Percentiles rank a stretch among this genome's conserved stretches.
These are phyloP conservation scores for Yamadazyma oceani DNA, from an alignment of 1,139 yeast species.

Conservation along the genomic window DNA sequence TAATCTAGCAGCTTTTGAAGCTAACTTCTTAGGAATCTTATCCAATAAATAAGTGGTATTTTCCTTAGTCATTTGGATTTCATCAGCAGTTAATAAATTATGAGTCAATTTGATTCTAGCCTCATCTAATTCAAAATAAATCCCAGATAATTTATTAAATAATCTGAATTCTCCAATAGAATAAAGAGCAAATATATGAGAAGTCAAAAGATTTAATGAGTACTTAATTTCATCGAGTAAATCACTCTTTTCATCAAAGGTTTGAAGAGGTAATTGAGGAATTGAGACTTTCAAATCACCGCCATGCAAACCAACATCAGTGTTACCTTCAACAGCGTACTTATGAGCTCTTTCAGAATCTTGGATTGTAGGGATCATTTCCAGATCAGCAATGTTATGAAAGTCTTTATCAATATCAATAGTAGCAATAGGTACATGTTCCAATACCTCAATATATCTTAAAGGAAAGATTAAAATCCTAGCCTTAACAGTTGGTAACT, in stretches of 20 bases:
- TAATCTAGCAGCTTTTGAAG: constrained; percentile 44
- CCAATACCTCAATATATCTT: constrained; percentile 44
- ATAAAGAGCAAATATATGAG: constrained; percentile 69
- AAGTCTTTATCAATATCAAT: constrained; percentile 30
- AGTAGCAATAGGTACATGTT: constrained; percentile 30
- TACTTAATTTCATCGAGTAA: constrained; percentile 58
- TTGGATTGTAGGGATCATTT: constrained; percentile 44
- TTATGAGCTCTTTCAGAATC: constrained; percentile 41
- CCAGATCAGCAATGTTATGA: constrained; percentile 32
- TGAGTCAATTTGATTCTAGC: constrained; percentile 60
- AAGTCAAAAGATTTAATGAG: constrained; percentile 54
- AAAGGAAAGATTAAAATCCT: constrained; percentile 62
- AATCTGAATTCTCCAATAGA: constrained; percentile 67
- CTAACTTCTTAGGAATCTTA: constrained; percentile 67
- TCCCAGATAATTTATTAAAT: constrained; percentile 51
- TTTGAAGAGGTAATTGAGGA: constrained; percentile 56
- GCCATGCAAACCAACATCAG: constrained; percentile 4
- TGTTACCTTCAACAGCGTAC: constrained; percentile 29
- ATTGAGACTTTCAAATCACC: constrained; percentile 21
- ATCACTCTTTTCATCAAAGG: constrained; percentile 29
- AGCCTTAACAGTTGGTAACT: constrained; percentile 55
- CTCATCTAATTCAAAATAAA: constrained; percentile 62
- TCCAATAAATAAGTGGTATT: constrained; percentile 61
- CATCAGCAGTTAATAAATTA: constrained; percentile 59
- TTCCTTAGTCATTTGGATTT: constrained; percentile 54